phyloP scores from a whole-genome alignment of 164 flowering plant species.

The Macadamia tetraphylla region DNA sequence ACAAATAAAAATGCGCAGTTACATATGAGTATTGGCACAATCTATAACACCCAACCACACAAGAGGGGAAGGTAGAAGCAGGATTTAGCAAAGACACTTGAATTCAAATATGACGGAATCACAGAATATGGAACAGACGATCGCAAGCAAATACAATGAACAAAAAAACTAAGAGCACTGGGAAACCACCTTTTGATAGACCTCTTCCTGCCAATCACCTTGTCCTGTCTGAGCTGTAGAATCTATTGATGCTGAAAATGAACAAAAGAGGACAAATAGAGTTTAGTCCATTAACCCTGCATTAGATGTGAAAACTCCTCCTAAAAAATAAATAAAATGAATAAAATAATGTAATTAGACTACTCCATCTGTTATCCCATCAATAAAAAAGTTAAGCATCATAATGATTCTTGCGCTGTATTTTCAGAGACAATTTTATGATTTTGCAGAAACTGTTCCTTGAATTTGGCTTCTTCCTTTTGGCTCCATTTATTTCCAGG shows the following conservation, averaged over 20 bases:
- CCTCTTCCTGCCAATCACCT: constrained; percentile 86
- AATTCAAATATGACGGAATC: no score
- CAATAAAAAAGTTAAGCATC: neutral
- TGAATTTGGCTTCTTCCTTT: neutral
- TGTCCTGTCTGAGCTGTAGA: constrained; percentile 62
- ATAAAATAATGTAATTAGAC: neutral
- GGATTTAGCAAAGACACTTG: no score
- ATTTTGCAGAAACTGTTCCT: no score
- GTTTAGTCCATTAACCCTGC: no score
- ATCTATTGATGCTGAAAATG: constrained; percentile 59
- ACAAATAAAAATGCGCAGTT: no score
- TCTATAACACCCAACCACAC: no score
- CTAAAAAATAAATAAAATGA: neutral
- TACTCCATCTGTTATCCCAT: neutral
- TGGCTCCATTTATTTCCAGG: neutral
- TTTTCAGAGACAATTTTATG: no score
- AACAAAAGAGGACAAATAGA: neutral
- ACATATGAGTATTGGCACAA: no score
- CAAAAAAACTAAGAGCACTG: neutral
- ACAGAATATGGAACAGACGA: neutral
- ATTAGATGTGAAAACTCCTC: no score
- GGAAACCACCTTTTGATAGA: constrained; percentile 59
- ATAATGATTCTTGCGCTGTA: no score
- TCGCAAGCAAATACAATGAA: neutral
- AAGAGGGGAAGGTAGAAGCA: no score